A percentile compares a stretch with the other conserved stretches of the same genome.
Conservation (phyloP, 2,329 filamentous ascomycete genomes). For the Tolypocladium tropicale region DNA sequence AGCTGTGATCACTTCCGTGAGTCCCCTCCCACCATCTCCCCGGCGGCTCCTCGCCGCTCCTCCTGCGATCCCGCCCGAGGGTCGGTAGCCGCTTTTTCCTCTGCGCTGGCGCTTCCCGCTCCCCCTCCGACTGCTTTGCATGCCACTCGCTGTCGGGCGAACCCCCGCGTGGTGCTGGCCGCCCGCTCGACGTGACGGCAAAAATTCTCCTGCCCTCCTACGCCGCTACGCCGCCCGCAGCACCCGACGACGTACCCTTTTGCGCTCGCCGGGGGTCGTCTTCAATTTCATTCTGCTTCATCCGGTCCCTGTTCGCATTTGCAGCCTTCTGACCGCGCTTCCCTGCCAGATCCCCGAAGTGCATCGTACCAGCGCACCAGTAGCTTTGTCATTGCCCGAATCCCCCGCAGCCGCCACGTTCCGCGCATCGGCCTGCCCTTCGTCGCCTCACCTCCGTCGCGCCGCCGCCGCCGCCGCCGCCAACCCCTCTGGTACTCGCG, state of each 20-base stretch:
- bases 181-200: not conserved
- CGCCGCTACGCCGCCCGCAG: not conserved
- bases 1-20: conserved; percentile 31
- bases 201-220: not conserved
- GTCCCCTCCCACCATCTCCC: too few species aligned
- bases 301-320: not conserved
- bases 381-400: conserved; percentile 13
- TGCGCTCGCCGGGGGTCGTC: not conserved
- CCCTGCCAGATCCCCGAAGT: conserved; percentile 18
- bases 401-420: conserved; percentile 17
- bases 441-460: conserved; percentile 13
- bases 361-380: conserved; percentile 18
- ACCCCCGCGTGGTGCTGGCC: not conserved
- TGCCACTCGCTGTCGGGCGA: not conserved
- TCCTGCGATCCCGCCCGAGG: conserved; percentile 1
- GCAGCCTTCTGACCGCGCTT: not conserved
- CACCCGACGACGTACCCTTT: not conserved
- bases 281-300: not conserved
- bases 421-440: conserved; percentile 17
- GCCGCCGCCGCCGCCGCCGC: conserved; percentile 11
- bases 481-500: conserved; percentile 18
- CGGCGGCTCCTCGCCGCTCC: conserved; percentile 7
- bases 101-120: conserved; percentile 4
- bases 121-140: not conserved
- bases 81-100: conserved; percentile 6